phyloP scores from a whole-genome alignment of 129 eudicot species.

The Lonicera japonica region DNA sequence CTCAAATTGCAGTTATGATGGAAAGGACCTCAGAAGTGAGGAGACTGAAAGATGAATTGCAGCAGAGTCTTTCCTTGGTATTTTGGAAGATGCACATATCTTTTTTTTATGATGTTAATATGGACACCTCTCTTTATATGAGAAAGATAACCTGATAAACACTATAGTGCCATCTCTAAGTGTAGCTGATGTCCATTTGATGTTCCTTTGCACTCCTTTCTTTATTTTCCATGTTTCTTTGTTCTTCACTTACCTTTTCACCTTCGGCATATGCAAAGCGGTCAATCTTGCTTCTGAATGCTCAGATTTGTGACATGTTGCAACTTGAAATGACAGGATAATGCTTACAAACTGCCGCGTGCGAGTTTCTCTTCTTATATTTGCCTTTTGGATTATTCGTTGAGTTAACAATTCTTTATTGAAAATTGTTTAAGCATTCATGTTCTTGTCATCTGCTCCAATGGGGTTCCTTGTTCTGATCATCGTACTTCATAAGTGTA shows the following conservation, averaged over 20 bases:
- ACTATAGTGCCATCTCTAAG: no score
- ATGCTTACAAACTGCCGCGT: not conserved
- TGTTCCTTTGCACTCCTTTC: no score
- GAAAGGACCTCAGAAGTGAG: slow-evolving; percentile 61
- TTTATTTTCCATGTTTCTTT: no score
- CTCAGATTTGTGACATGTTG: no score
- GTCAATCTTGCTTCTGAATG: no score
- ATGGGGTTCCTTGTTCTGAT: not conserved
- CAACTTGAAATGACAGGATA: no score
- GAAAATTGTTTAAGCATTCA: not conserved
- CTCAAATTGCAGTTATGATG: slow-evolving; percentile 50
- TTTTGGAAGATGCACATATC: slow-evolving; percentile 5
- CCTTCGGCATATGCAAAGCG: no score
- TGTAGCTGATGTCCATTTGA: no score
- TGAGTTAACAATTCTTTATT: not conserved
- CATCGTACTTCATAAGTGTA: not conserved
- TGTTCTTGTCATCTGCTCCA: not conserved
- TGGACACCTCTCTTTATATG: no score
- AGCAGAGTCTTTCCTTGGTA: slow-evolving; percentile 66
- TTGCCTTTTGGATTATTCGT: not conserved
- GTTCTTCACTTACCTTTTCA: no score
- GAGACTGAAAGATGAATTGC: slow-evolving; percentile 51
- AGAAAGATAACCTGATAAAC: no score
- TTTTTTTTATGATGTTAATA: not conserved
- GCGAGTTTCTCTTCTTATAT: not conserved